Conservation (phyloP, 441 rosid species). For the Gossypium trilobum region DNA sequence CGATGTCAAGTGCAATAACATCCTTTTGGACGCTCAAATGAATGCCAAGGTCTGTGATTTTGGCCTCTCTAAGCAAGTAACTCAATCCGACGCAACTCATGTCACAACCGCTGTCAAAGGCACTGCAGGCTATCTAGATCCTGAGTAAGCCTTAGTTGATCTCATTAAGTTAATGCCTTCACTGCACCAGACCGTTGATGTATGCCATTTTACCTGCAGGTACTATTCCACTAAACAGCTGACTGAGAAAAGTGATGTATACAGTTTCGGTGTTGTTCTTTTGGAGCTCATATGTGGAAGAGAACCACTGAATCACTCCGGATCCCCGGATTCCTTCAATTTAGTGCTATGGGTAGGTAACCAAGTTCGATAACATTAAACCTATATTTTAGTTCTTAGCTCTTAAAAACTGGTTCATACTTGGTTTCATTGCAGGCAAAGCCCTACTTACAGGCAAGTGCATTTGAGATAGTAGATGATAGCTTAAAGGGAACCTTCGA, state of each 20-base stretch:
- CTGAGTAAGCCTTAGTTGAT: conserved; percentile 46
- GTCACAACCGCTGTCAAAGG: conserved; percentile 88
- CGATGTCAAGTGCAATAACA: conserved; percentile 78
- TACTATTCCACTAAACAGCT: conserved; percentile 80
- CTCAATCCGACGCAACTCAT: conserved; percentile 72
- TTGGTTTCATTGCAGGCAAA: conserved; percentile 52
- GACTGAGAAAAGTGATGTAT: conserved; percentile 87
- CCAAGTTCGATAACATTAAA: not conserved
- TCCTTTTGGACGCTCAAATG: conserved; percentile 72
- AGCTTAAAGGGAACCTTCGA: conserved; percentile 56
- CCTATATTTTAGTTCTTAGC: not conserved
- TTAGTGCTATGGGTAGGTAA: conserved; percentile 68
- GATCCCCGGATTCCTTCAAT: conserved; percentile 88
- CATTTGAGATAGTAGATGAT: conserved; percentile 76
- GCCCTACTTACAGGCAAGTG: conserved; percentile 82
- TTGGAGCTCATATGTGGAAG: conserved; percentile 86
- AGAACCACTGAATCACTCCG: conserved; percentile 69
- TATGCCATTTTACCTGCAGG: conserved; percentile 15
- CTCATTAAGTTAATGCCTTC: not conserved
- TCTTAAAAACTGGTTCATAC: not conserved
- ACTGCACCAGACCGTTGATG: not conserved
- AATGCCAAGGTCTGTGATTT: conserved; percentile 84
- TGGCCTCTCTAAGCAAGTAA: conserved; percentile 83
- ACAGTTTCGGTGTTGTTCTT: conserved; percentile 88
- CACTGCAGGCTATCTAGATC: conserved; percentile 92